Base-by-base conservation (phyloP, 1,284 basidiomycete species). In the Vanrija pseudolonga region DNA sequence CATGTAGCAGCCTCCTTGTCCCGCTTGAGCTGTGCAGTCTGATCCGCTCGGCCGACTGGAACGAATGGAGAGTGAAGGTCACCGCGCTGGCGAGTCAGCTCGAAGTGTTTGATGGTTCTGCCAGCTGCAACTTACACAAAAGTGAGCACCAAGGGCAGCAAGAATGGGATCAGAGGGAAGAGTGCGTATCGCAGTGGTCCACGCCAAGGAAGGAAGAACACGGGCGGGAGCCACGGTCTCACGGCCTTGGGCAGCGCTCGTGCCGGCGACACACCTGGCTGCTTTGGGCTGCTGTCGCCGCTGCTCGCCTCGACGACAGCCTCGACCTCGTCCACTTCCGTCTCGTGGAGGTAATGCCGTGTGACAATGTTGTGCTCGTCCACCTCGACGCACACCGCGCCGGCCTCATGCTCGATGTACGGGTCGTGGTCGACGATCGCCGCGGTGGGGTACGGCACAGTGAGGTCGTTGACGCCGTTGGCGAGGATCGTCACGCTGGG, bases 391-490 rank as follows among this genome's bases (percentile, higher is more conserved):
- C 83, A 70, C 15, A 90, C 71, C 3, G 84, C 86, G 50, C 79
- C 85, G 0, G 66, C 74, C 28, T 78, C 74, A 59, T 83, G 77
- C 17, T 84, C 80, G 12, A 77, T 75, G 70, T 90, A 91, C 0
- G 85, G 82, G 72, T 95, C 89, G 57, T 81, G 73, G 0, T 78
- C 68, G 55, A 88, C 86, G 47, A 92, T 87, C 3, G 85, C 82
- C 3, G 88, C 84, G 2, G 89, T 90, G 6, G 87, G 78, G 65
- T 88, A 94, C 2, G 90, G 89, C 2, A 94, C 91, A 1, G 90
- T 92, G 3, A 80, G 58, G 65, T 93, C 90, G 65, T 88, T 84
- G 39, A 89, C 77, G 84, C 87, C 84, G 73, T 95, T 96, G 4
- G 90, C 93, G 59, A 91, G 91, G 57, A 97, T 83, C 51, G 84